These are phyloP conservation scores for Plasmodium malariae DNA, from an alignment of 169 alveolate species.

Conservation along the genomic window DNA sequence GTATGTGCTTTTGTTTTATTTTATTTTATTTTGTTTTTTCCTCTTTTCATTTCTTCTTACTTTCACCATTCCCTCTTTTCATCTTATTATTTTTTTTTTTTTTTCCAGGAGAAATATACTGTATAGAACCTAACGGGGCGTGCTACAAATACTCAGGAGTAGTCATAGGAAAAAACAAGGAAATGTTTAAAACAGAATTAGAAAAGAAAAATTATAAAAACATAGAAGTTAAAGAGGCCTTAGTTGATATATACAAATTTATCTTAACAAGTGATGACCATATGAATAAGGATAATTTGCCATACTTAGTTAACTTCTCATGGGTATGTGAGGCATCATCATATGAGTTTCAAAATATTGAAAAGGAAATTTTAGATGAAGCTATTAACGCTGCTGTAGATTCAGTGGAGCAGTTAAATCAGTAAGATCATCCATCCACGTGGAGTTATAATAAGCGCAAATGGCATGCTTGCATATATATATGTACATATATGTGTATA, in stretches of 20 bases:
- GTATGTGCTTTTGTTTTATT: neutral
- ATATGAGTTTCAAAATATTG: conserved; percentile 34
- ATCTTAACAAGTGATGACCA: conserved; percentile 59
- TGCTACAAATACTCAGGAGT: conserved; percentile 93
- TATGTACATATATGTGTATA: neutral
- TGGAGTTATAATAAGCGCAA: neutral
- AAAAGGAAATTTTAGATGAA: neutral
- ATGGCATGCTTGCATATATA: neutral
- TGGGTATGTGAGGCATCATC: conserved; percentile 64
- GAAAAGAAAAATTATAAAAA: conserved; percentile 87
- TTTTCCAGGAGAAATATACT: conserved; percentile 88
- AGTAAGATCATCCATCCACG: no score
- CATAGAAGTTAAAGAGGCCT: conserved; percentile 76
- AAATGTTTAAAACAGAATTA: conserved; percentile 93
- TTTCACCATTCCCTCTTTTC: no score
- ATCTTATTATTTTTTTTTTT: no score
- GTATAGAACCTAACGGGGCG: conserved; percentile 94
- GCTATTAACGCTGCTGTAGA: conserved; percentile 46
- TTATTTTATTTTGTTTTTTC: neutral
- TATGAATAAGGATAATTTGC: conserved; percentile 46
- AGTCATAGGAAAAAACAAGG: conserved; percentile 96
- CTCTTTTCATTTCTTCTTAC: neutral
- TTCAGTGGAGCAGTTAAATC: conserved; percentile 36
- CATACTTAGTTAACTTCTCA: conserved; percentile 38
- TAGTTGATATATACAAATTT: conserved; percentile 54